Evolutionary conservation across 805 yeast genomes (phyloP), one percentile per base, ranked within the genome.

Genomic region (Wickerhamiella occidentalis): DNA sequence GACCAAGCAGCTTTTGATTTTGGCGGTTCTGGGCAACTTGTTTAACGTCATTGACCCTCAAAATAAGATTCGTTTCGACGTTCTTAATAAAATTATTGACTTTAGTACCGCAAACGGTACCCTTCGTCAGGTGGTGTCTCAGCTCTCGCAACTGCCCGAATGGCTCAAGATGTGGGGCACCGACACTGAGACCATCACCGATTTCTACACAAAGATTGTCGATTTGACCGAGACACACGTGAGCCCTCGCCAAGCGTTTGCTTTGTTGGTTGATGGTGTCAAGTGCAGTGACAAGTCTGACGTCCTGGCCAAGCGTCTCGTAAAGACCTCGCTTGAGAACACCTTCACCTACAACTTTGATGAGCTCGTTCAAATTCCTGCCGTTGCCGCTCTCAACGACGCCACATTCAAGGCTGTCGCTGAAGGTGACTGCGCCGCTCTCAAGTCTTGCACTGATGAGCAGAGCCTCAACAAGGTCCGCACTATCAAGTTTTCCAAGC

Each of bases 131-230:
- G 55, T 69, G 30, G 61, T 60, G 6, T 58, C 68, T 41, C 72
- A 70, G 57, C 63, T 69, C 41, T 56, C 59, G 45, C 58, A 59
- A 50, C 58, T 69, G 41, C 61, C 64, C 30, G 53, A 56, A 50
- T 68, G 72, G 72, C 57, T 68, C 45, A 51, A 50, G 13, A 61
- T 60, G 43, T 70, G 73, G 73, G 51, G 53, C 23, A 48, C 58
- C 23, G 50, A 55, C 28, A 56, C 50, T 12, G 63, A 53, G 15
- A 55, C 49, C 41, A 60, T 59, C 49, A 53, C 55, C 22, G 56
- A 50, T 38, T 51, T 66, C 7, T 61, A 60, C 46, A 30, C 50
- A 35, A 56, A 58, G 51, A 53, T 67, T 35, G 56, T 58, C 33
- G 37, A 46, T n/a, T 52, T 61, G 45, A 45, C 53, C 21, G 49